phyloP scores from a whole-genome alignment of 2,329 filamentous ascomycete genomes.

The Coccinonectria pachysandricola region DNA sequence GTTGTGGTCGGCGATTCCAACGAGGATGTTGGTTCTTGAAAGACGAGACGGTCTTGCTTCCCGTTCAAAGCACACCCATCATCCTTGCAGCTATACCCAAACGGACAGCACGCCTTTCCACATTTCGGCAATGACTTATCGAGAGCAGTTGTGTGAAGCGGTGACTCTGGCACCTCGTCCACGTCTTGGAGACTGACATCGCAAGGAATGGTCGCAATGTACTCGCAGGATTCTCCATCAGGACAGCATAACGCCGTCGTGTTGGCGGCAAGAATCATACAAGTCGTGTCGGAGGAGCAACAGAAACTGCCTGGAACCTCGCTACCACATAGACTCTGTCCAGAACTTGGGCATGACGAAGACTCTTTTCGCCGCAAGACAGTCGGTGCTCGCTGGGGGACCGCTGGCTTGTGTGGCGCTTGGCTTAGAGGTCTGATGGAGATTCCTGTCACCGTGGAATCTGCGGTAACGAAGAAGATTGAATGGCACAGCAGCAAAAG shows the following conservation, averaged over 20 bases:
- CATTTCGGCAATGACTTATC: constrained; percentile 10
- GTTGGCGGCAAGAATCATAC: constrained; percentile 16
- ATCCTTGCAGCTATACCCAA: constrained; percentile 15
- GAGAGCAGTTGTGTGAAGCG: constrained; percentile 13
- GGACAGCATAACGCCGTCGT: constrained; percentile 18
- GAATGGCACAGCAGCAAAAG: too few relatives aligned
- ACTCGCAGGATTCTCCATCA: constrained; percentile 8
- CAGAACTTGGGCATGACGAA: constrained; percentile 10
- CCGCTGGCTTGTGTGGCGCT: too few relatives aligned
- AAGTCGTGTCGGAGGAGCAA: constrained; percentile 9
- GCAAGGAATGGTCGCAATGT: constrained; percentile 15
- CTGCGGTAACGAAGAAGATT: too few relatives aligned
- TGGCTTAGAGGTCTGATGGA: too few relatives aligned
- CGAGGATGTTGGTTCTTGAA: constrained; percentile 8
- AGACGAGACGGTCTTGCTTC: constrained; percentile 13
- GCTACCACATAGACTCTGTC: constrained; percentile 11
- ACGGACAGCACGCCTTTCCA: constrained; percentile 15
- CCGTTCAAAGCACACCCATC: constrained; percentile 11
- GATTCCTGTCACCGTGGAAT: too few relatives aligned
- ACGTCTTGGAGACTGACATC: constrained; percentile 10
- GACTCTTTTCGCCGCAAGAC: constrained; percentile 5
- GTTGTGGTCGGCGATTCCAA: too few relatives aligned
- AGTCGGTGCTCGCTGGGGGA: too few relatives aligned
- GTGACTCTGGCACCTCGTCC: constrained; percentile 8
- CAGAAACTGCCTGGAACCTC: constrained; percentile 13